Evolutionary conservation across 1,284 basidiomycete species (phyloP), one percentile per base, ranked within the genome.

Genomic region (Abortiporus biennis): DNA sequence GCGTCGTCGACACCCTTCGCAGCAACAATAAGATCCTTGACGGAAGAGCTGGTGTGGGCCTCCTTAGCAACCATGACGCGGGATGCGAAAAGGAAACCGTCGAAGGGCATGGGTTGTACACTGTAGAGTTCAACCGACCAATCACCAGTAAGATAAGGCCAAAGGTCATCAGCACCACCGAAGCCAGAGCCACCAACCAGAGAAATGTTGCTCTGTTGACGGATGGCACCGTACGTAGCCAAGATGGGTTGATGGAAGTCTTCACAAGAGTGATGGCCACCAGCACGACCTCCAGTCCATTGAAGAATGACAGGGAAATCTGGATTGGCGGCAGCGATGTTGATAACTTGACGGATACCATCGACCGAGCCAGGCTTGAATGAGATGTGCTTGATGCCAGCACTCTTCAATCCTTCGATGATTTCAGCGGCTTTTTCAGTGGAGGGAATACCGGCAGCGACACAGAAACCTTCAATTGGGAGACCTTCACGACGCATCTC

Each of bases 241-340:
- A 99, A 71, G 54, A 99, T 83, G 1, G 96, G 95, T 64, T 96
- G 92, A 62, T 98, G 94, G 80, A 98, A 94, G 65, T 99, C 96
- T 65, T 99, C 96, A 64, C 85, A 97, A 9, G 91, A 94, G 70
- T 98, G 95, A 58, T 99, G 95, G 47, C 95, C 95, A 54, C 95
- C 95, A n/a, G 95, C 96, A 55, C 95, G 92, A 40, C 95, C 95
- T 59, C 95, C 96, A 38, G 95, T 99, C 95, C 95, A 98, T 62
- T 98, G 95, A 51, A 97, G 72, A 64, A 99, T 92, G 66, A 99
- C 85, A n/a, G 95, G 93, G 77, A 91, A 99, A 66, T 92, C 85
- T 33, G 94, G 91, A 66, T 97, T 94, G 48, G 92, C 77, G 34
- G 88, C 79, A 20, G 96, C 95, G 56, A 99, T 99, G 70, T 85